phyloP scores from a whole-genome alignment of 352 stramenopile species.

The Phytophthora macrochlamydospora region DNA sequence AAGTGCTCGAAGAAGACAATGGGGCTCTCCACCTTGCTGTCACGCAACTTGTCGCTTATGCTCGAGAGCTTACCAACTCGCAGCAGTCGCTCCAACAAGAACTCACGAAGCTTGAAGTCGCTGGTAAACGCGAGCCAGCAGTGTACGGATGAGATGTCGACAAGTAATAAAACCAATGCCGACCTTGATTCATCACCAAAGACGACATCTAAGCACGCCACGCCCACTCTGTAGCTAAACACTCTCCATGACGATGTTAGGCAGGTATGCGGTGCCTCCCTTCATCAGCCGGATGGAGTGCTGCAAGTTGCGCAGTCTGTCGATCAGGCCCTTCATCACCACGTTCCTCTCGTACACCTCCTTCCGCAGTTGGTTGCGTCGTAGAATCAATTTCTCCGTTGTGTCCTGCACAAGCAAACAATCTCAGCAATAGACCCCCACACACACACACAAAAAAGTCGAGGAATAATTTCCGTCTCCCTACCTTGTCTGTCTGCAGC shows the following conservation, averaged over 20 bases:
- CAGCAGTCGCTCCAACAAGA: slow-evolving; percentile 54
- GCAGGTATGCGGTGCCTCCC: slow-evolving; percentile 59
- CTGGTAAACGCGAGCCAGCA: slow-evolving; percentile 33
- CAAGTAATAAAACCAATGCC: background rate
- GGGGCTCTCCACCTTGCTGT: slow-evolving; percentile 50
- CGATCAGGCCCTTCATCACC: slow-evolving; percentile 87
- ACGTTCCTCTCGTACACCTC: slow-evolving; percentile 87
- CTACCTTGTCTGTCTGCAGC: slow-evolving; percentile 29
- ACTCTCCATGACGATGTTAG: slow-evolving; percentile 79
- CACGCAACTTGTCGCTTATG: slow-evolving; percentile 58
- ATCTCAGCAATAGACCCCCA: background rate
- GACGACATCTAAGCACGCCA: background rate
- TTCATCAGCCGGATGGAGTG: slow-evolving; percentile 80
- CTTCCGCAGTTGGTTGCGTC: slow-evolving; percentile 23
- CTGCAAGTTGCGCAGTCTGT: slow-evolving; percentile 76
- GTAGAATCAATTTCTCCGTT: background rate
- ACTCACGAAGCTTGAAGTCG: slow-evolving; percentile 57
- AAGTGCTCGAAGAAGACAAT: slow-evolving; percentile 58
- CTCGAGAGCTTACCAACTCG: slow-evolving; percentile 47
- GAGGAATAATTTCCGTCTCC: background rate
- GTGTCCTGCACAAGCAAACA: background rate
- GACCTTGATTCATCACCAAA: too few species aligned
- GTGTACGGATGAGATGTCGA: slow-evolving; percentile 47
- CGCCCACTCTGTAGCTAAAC: slow-evolving; percentile 37
- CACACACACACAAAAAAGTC: too few species aligned